Evolutionary conservation across 345 rosid genomes (phyloP).

Genomic region (Gossypium herbaceum): DNA sequence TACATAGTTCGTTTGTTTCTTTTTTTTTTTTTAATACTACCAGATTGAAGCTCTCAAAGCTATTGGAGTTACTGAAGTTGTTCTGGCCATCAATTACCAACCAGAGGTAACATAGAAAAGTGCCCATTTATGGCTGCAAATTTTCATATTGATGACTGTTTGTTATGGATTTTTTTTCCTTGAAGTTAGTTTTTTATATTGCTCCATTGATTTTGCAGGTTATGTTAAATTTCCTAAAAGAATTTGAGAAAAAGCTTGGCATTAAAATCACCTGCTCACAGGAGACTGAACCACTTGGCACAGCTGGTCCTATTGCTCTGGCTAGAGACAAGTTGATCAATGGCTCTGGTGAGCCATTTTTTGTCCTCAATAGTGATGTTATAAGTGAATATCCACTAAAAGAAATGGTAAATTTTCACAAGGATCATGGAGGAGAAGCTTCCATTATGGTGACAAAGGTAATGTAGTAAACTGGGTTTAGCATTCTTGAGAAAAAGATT

Average conservation of each 20-base stretch:
- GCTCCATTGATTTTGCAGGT: slow-evolving; percentile 30
- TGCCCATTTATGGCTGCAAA: not conserved
- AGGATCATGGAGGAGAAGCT: slow-evolving; percentile 69
- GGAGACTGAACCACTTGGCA: slow-evolving; percentile 85
- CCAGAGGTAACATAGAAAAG: slow-evolving; percentile 45
- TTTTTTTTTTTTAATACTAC: not conserved
- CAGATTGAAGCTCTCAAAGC: slow-evolving; percentile 82
- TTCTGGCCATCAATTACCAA: slow-evolving; percentile 77
- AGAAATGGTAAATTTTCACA: slow-evolving; percentile 67
- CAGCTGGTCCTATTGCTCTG: slow-evolving; percentile 79
- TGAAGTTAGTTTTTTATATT: not conserved
- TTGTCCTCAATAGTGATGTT: slow-evolving; percentile 82
- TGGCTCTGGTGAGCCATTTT: slow-evolving; percentile 66
- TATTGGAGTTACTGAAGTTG: slow-evolving; percentile 71
- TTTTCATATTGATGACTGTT: not conserved
- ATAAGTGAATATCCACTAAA: slow-evolving; percentile 70
- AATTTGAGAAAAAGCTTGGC: slow-evolving; percentile 64
- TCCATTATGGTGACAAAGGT: slow-evolving; percentile 90
- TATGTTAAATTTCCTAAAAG: slow-evolving; percentile 70
- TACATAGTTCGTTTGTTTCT: not conserved
- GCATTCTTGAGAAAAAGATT: not conserved
- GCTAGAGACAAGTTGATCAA: slow-evolving; percentile 68
- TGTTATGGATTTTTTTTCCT: not conserved
- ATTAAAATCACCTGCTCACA: slow-evolving; percentile 76
- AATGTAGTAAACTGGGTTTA: slow-evolving; percentile 30